A percentile compares a stretch with the other conserved stretches of the same genome.
These are phyloP conservation scores for Microbotryum saponariae DNA, from an alignment of 1,284 basidiomycete genomes.

Conservation along the genomic window DNA sequence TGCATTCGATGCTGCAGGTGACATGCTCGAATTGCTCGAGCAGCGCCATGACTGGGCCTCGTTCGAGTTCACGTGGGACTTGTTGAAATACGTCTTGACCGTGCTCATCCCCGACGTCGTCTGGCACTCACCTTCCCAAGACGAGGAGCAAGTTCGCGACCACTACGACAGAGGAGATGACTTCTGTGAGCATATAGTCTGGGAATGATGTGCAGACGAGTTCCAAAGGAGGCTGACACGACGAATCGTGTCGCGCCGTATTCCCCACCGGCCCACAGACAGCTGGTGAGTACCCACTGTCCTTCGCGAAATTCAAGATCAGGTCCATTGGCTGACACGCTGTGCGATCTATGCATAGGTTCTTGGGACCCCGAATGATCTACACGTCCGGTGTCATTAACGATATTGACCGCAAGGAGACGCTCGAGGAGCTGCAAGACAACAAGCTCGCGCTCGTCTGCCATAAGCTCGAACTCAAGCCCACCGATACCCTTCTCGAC, in stretches of 20 bases:
- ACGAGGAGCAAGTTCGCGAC: conserved; percentile 90
- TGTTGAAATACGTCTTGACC: conserved; percentile 90
- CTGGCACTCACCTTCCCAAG: conserved; percentile 79
- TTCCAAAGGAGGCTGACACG: conserved; percentile 3
- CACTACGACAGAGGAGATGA: conserved; percentile 97
- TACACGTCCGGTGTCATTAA: conserved; percentile 90
- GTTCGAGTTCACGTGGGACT: conserved; percentile 70
- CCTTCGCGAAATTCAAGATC: background rate
- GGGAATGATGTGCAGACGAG: background rate
- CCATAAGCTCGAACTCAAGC: conserved; percentile 82
- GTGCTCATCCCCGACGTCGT: conserved; percentile 87
- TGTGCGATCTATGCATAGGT: conserved; percentile 47
- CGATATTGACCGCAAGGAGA: conserved; percentile 66
- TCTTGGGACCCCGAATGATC: conserved; percentile 91
- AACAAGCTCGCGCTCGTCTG: conserved; percentile 96
- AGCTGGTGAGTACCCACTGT: conserved; percentile 3
- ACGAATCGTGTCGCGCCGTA: conserved; percentile 36
- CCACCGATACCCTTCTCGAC: conserved; percentile 74
- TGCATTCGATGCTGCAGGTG: conserved; percentile 50
- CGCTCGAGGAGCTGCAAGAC: conserved; percentile 93
- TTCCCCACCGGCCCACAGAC: background rate
- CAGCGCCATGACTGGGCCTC: conserved; percentile 92
- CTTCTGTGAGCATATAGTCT: conserved; percentile 72
- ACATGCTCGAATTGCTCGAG: conserved; percentile 88
- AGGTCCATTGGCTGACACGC: background rate